phyloP scores from a whole-genome alignment of 139 green algal genomes.

The Haematococcus lacustris region DNA sequence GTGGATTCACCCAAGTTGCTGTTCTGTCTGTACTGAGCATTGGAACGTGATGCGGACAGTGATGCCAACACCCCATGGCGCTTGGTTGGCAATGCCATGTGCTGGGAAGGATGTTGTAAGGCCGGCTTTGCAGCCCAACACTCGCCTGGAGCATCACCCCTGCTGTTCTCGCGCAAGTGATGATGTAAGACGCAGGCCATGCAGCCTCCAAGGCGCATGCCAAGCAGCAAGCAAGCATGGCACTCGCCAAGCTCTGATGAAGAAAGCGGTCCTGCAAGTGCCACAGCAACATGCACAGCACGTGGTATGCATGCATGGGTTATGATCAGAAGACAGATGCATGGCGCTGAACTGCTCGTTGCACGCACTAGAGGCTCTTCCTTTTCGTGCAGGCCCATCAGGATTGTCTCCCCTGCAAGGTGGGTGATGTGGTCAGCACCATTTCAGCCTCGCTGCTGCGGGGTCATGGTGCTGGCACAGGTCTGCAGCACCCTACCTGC shows the following conservation, averaged over 20 bases:
- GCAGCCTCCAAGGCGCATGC: not conserved
- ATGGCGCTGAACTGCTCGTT: not conserved
- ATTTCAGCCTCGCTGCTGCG: too few species aligned
- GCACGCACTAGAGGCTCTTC: constrained; percentile 1
- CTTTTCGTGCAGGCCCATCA: constrained; percentile 7
- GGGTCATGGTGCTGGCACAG: too few species aligned
- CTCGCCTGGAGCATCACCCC: constrained; percentile 2
- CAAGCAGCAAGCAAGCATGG: not conserved
- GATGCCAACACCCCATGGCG: too few species aligned
- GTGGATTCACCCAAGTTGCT: too few species aligned
- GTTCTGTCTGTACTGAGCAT: too few species aligned
- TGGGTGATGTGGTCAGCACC: too few species aligned
- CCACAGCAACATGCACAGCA: not conserved
- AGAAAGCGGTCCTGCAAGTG: not conserved
- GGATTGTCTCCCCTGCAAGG: not conserved
- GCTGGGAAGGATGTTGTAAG: too few species aligned
- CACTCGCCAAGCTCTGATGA: not conserved
- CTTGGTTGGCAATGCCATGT: too few species aligned
- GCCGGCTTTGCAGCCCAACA: too few species aligned
- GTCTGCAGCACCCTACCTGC: too few species aligned
- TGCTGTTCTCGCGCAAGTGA: not conserved
- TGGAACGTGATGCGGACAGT: too few species aligned
- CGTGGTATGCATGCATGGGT: not conserved
- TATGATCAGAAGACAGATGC: not conserved
- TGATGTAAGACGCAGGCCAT: not conserved